These are phyloP conservation scores for Brassica incana DNA, from an alignment of 345 rosid species.

Conservation along the genomic window DNA sequence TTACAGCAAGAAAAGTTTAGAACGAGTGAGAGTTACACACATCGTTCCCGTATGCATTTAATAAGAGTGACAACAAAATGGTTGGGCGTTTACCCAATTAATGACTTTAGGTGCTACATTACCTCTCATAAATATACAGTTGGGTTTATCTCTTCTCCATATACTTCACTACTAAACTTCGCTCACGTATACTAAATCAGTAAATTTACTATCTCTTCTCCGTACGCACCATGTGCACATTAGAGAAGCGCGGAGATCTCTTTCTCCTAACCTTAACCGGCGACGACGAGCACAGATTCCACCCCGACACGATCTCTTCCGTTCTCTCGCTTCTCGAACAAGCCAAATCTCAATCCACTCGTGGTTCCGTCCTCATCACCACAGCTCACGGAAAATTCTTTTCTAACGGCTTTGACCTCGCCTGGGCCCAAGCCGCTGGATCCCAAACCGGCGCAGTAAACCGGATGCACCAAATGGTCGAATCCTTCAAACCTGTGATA, in stretches of 20 bases:
- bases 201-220: background rate
- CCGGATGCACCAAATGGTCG: conserved; percentile 61
- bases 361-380: conserved; percentile 70
- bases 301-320: conserved; percentile 49
- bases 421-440: conserved; percentile 66
- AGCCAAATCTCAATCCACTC: conserved; percentile 57
- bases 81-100: conserved; percentile 36
- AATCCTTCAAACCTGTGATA: conserved; percentile 48
- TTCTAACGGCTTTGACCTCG: conserved; percentile 81
- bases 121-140: conserved; percentile 19
- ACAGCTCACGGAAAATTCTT: conserved; percentile 71
- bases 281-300: conserved; percentile 60
- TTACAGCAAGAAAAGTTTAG: conserved; percentile 1
- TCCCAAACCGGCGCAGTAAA: conserved; percentile 29
- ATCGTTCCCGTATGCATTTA: conserved; percentile 8
- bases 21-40: background rate
- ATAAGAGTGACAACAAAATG: conserved; percentile 21
- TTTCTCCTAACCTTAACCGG: conserved; percentile 68
- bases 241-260: conserved; percentile 58
- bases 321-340: conserved; percentile 52
- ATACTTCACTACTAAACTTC: background rate
- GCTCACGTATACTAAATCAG: background rate
- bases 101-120: conserved; percentile 3
- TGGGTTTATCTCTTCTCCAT: conserved; percentile 6
- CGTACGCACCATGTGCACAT: conserved; percentile 51